phyloP scores from a whole-genome alignment of 441 rosid genomes.

The Kokia cookei region DNA sequence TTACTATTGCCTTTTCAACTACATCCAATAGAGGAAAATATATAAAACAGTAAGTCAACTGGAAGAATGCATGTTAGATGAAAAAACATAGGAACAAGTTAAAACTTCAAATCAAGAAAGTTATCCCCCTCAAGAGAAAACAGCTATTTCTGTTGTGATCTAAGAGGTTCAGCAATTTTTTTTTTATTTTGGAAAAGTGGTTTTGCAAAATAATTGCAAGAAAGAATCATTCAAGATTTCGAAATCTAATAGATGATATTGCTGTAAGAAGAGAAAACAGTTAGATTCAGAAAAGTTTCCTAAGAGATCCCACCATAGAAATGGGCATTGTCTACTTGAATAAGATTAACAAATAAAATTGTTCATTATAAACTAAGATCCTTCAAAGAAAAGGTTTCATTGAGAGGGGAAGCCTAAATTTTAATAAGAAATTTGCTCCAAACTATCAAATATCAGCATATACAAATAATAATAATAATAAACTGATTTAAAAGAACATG shows the following conservation, averaged over 20 bases:
- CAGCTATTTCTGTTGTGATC: too few species aligned
- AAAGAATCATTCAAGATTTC: not conserved
- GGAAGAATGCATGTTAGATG: not conserved
- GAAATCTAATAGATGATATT: not conserved
- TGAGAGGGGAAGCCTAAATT: not conserved
- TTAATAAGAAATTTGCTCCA: not conserved
- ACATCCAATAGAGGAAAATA: not conserved
- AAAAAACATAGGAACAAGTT: not conserved
- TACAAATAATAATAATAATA: not conserved
- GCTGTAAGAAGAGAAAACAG: not conserved
- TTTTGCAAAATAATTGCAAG: not conserved
- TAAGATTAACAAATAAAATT: not conserved
- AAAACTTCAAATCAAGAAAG: not conserved
- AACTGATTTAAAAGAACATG: constrained; percentile 1
- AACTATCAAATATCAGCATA: not conserved
- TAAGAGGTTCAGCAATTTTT: too few species aligned
- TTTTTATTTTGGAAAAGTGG: too few species aligned
- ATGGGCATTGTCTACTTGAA: not conserved
- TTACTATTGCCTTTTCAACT: not conserved
- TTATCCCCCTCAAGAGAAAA: too few species aligned
- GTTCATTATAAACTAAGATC: not conserved
- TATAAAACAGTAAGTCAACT: not conserved
- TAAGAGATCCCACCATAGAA: not conserved
- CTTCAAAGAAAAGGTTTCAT: not conserved
- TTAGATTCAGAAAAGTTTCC: not conserved